phyloP scores from a whole-genome alignment of 2,329 filamentous ascomycete species.

The Meredithiella fracta region DNA sequence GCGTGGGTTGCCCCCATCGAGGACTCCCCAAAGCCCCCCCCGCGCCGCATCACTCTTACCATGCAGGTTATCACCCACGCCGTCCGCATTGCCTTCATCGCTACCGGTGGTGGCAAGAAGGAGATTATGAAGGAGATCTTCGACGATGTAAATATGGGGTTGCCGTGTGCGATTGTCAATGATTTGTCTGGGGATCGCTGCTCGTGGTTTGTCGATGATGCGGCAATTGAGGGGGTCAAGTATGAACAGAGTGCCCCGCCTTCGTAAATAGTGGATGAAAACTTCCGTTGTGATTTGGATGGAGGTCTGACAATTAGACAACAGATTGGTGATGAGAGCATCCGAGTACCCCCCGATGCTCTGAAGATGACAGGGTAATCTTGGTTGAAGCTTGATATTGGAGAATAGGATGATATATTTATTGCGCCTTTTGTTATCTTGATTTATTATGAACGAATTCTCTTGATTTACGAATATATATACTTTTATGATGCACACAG shows the following conservation, averaged over 20 bases:
- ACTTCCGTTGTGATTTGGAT: neutral
- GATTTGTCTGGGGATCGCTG: conserved; percentile 67
- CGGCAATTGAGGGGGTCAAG: conserved; percentile 69
- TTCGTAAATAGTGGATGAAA: conserved; percentile 23
- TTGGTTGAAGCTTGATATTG: too few relatives aligned
- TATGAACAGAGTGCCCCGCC: conserved; percentile 57
- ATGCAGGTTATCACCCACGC: conserved; percentile 81
- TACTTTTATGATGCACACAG: too few relatives aligned
- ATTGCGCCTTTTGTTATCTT: too few relatives aligned
- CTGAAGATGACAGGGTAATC: neutral
- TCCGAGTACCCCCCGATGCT: neutral
- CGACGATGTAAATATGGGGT: conserved; percentile 57
- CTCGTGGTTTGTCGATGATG: conserved; percentile 85
- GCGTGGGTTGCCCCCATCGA: conserved; percentile 88
- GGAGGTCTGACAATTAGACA: neutral
- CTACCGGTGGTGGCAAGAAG: conserved; percentile 78
- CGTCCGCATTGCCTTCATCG: conserved; percentile 76
- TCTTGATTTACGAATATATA: too few relatives aligned
- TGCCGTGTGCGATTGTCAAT: conserved; percentile 84
- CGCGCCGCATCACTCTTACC: conserved; percentile 78
- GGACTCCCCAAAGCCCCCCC: conserved; percentile 88
- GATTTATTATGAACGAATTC: too few relatives aligned
- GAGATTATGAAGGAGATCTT: conserved; percentile 88
- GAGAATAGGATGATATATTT: too few relatives aligned
- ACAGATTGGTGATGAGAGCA: neutral